Evolutionary conservation across 768 basidiomycete species (phyloP), one percentile per base, ranked within the genome.

Genomic region (Leucocoprinus birnbaumii): DNA sequence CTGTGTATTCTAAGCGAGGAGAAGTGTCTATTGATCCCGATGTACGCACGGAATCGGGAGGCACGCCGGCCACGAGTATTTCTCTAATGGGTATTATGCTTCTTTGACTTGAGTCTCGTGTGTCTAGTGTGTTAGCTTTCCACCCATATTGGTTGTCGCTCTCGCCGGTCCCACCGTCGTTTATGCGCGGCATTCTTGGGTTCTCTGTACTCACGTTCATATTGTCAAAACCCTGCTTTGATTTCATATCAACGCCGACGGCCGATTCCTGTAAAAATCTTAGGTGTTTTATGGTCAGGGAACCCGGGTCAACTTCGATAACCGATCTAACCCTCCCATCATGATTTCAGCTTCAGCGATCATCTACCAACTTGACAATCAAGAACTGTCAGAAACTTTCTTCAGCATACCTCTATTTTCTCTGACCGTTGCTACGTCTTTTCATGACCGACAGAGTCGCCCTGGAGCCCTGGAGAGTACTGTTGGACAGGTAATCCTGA

Each of bases 281-380:
- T 11, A 31, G 31, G 11, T 31, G 31, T 31, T 5, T 31, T 11
- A 31, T 31, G 31, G 11, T 31, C 31, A 24, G 51, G 43, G 41
- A 45, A 52, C 48, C 40, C 27, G 42, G 58, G 46, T 51, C 58
- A 58, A 10, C 41, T 10, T 5, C 31, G 48, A 45, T 48, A 24
- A 8, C 51, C 38, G 56, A 42, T 14, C 60, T 58, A 51, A 65
- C 66, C 40, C 37, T 52, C 34, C 34, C 43, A 53, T 22, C 51
- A 19, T 27, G 10, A 11, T 21, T 40, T 37, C 48, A 48, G 27
- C 8, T 19, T 35, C 31, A 34, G 26, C 21, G 13, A 35, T 35
- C 27, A 34, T 43, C 26, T 31, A 21, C 18, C 14, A 40, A 16
- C 13, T n/a, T 16, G 9, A n/a, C 13, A 41, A 27, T 27, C 22